Base-by-base conservation (phyloP, 805 yeast genomes). In the Zygosaccharomyces siamensis region DNA sequence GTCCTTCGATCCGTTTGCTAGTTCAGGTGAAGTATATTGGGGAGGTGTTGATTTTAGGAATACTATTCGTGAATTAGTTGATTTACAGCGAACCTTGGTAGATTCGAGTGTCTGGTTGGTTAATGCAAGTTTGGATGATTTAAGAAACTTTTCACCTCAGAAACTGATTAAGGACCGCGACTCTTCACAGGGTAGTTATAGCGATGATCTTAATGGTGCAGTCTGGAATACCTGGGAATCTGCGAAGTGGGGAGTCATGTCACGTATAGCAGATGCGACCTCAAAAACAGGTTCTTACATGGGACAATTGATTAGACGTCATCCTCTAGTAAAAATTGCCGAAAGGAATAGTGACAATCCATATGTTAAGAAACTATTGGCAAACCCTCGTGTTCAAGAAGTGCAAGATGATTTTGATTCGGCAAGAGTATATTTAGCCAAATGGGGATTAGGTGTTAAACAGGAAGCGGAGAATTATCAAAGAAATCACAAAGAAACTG, bases 371-470 rank as follows among this genome's bases (percentile, higher is more conserved):
- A 77, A 77, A 45, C 66, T 86, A 52, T 71, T 92, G 38, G 76
- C 73, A 48, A 82, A 83, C 54, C 93, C 96, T 0, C 95, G 88
- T 58, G 95, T 92, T 10, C 77, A 76, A 58, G 79, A 76, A 48
- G 79, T 92, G 23, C 87, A 93, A 48, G 63, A 88, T 54, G 98
- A 92, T 53, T 93, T 90, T 63, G 98, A 90, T 61, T 82, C 92
- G 45, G 98, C 98, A 0, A 78, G 90, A 46, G 85, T 89, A 3
- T 92, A 89, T 64, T 72, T 92, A 50, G 98, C 98, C 4, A 90
- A 89, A 70, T 93, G 98, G 98, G 97, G 98, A 0, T 77, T 88
- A 57, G 88, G 88, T 26, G 93, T 93, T 7, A 93, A 92, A 58
- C 90, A 89, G 58, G 95, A 92, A 64, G 93, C 96, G 1, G 89